Evolutionary conservation across 2,329 filamentous ascomycete genomes (phyloP).

Genomic region (Fusarium compactum): DNA sequence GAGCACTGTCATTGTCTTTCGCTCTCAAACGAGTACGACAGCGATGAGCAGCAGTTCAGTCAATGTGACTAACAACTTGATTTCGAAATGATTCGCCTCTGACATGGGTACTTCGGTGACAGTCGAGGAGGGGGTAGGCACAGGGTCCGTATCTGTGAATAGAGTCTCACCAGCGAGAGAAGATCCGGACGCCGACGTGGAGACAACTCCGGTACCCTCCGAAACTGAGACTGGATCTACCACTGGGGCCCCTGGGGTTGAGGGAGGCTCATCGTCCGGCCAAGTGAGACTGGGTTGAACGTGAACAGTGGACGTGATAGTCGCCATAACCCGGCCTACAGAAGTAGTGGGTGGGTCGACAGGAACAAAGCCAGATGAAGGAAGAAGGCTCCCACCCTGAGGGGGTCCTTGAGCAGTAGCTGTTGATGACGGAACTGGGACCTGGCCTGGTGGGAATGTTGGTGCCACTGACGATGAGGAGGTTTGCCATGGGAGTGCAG

Average conservation of each 20-base stretch:
- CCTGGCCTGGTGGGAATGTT: not conserved
- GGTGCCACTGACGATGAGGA: not conserved
- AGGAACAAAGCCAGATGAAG: not conserved
- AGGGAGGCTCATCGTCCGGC: not conserved
- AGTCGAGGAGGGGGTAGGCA: conserved; percentile 35
- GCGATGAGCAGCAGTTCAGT: conserved; percentile 46
- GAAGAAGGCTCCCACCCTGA: not conserved
- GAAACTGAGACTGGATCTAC: conserved; percentile 2
- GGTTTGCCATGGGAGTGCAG: conserved; percentile 5
- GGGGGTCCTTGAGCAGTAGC: not conserved
- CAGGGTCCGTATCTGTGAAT: conserved; percentile 32
- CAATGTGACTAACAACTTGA: conserved; percentile 41
- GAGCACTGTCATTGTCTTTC: not conserved
- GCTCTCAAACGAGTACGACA: conserved; percentile 27
- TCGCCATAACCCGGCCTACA: not conserved
- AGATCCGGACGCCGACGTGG: not conserved
- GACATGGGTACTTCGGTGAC: conserved; percentile 48
- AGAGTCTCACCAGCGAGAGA: conserved; percentile 14
- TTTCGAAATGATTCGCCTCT: conserved; percentile 39
- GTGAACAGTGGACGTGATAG: not conserved
- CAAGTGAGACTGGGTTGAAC: conserved; percentile 6
- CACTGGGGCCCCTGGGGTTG: not conserved
- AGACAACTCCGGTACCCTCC: not conserved
- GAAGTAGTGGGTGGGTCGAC: not conserved
- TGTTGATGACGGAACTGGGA: not conserved